phyloP scores from a whole-genome alignment of 495 filamentous ascomycete species.

The Talaromyces wortmannii region DNA sequence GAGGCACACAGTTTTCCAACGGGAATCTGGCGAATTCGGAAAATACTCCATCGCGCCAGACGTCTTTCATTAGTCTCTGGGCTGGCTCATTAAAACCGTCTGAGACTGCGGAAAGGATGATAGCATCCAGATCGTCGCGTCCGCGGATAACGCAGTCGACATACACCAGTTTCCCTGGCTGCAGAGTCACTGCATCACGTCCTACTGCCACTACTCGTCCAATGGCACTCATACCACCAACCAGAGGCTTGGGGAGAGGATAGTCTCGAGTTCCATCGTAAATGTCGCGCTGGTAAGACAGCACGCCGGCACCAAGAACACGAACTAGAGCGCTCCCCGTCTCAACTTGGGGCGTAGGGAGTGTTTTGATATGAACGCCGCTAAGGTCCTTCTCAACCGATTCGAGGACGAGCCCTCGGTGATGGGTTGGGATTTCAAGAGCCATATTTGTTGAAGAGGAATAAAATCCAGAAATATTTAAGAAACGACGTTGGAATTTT shows the following conservation, averaged over 20 bases:
- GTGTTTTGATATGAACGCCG: slow-evolving; percentile 4
- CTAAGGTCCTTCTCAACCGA: not conserved
- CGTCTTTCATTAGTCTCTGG: slow-evolving; percentile 24
- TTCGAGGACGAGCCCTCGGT: slow-evolving; percentile 14
- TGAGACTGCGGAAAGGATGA: slow-evolving; percentile 5
- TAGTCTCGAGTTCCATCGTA: slow-evolving; percentile 13
- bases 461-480: not conserved
- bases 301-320: slow-evolving; percentile 11
- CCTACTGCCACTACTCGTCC: slow-evolving; percentile 39
- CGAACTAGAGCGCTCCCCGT: slow-evolving; percentile 12
- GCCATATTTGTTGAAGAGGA: not conserved
- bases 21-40: slow-evolving; percentile 31
- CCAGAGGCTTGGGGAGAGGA: slow-evolving; percentile 10
- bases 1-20: slow-evolving; percentile 2
- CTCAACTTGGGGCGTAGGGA: slow-evolving; percentile 10
- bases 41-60: slow-evolving; percentile 37
- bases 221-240: slow-evolving; percentile 20
- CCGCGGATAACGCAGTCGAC: slow-evolving; percentile 33
- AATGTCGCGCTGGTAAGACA: slow-evolving; percentile 11
- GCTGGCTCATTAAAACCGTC: slow-evolving; percentile 5
- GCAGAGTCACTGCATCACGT: slow-evolving; percentile 34
- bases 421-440: slow-evolving; percentile 3
- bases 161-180: slow-evolving; percentile 37
- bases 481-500: no score
- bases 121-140: slow-evolving; percentile 34